phyloP scores from a whole-genome alignment of 2,329 filamentous ascomycete genomes.

The Aciculosporium take region DNA sequence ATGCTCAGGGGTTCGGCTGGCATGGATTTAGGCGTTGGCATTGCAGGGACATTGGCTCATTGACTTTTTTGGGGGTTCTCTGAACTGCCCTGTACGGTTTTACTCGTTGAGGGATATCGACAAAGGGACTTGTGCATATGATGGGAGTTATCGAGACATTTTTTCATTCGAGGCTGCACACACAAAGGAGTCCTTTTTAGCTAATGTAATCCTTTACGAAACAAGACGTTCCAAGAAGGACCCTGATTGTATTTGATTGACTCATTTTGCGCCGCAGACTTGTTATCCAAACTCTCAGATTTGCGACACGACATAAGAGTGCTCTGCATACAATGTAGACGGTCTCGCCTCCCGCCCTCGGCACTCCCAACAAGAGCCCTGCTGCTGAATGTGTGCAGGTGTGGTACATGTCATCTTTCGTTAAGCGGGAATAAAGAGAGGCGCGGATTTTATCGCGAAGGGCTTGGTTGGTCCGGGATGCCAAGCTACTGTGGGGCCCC shows the following conservation, averaged over 20 bases:
- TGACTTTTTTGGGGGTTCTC: constrained; percentile 1
- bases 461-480: too few species aligned
- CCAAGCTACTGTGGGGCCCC: too few species aligned
- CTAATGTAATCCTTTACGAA: neutral
- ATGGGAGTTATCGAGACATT: constrained; percentile 6
- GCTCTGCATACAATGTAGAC: too few species aligned
- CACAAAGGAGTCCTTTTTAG: neutral
- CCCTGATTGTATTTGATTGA: neutral
- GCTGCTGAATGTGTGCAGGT: too few species aligned
- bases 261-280: neutral
- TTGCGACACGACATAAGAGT: neutral
- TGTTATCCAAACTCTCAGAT: neutral
- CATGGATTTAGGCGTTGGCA: constrained; percentile 13
- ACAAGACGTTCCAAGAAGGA: neutral
- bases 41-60: constrained; percentile 6
- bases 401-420: too few species aligned
- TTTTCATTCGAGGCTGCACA: neutral
- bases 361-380: too few species aligned
- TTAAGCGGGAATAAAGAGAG: too few species aligned
- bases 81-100: neutral
- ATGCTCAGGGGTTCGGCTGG: constrained; percentile 14
- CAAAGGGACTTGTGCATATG: constrained; percentile 8
- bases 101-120: constrained; percentile 1
- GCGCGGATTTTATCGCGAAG: too few species aligned
- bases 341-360: too few species aligned